Evolutionary conservation across 441 rosid species (phyloP), one percentile per base, ranked within the genome.

Genomic region (Sinapis alba): DNA sequence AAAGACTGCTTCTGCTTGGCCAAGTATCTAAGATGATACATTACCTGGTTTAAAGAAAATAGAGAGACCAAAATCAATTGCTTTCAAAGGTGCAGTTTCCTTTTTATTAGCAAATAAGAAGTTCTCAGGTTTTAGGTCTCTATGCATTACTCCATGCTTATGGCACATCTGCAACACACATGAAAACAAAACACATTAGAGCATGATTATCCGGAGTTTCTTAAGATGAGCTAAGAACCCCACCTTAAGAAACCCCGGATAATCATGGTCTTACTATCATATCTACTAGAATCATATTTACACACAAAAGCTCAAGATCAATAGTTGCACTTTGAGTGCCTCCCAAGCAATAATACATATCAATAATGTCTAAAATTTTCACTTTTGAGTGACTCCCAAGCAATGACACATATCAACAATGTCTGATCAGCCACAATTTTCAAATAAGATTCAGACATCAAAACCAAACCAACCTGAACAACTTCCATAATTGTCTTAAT

Each of bases 41-140:
- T 77, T 88, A 88, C 92, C 87, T 62, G 89, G 89, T 67, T 81
- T 81, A 68, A 88, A 88, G 81, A 88, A 86, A 66, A 88, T 82
- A 28, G 92, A 86, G 58, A 88, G 78, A 27, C 92, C 92, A 47
- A 88, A 88, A 79, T 88, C 92, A 63, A 88, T 86, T 1, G 92
- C 83, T 73, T 88, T 88, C 54, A 88, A 59, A 38, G 85, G 66
- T 5, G 89, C 79, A 20, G 82, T 83, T 80, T 88, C 92, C 81
- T 84, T 83, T 78, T 83, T 88, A 71, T 86, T 83, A 0, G 80
- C 85, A 71, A 86, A 88, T 71, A 88, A 76, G 79, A 88, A 88
- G 76, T 88, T 86, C 72, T 88, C 92, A 1, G 89, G 89, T 51
- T 88, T 88, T 50, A 88, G 79, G 74, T 88, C 92, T 68, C 88